A percentile compares a stretch with the other conserved stretches of the same genome.
phyloP scores from a whole-genome alignment of 139 green algal genomes.

The Chlorella sp. region DNA sequence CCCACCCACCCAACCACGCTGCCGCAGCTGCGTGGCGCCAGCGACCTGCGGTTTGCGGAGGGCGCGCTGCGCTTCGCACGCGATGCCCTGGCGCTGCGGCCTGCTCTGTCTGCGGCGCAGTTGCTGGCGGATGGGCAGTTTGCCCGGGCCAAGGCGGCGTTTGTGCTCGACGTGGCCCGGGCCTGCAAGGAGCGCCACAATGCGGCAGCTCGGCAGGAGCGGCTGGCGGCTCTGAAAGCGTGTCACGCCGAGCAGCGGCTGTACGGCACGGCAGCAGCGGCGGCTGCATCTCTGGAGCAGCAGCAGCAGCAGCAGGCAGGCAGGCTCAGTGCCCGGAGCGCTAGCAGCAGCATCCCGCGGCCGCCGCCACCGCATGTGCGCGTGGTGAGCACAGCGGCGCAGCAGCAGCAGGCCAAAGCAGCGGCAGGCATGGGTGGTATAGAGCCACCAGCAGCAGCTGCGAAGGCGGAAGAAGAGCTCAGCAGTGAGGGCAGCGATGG shows the following conservation, averaged over 20 bases:
- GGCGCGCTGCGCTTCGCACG: conserved; percentile 66
- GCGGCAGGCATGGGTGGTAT: background rate
- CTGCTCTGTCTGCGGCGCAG: conserved; percentile 69
- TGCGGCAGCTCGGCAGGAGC: conserved; percentile 60
- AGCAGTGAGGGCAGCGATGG: background rate
- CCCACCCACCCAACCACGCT: no score
- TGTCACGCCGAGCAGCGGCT: conserved; percentile 26
- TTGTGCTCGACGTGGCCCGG: conserved; percentile 67
- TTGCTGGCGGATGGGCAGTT: conserved; percentile 76
- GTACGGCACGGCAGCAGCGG: background rate
- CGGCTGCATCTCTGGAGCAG: background rate
- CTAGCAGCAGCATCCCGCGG: background rate
- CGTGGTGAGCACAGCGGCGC: background rate
- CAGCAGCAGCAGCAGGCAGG: background rate
- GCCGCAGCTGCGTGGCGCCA: conserved; percentile 80
- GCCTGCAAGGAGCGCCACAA: conserved; percentile 69
- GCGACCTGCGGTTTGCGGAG: conserved; percentile 79
- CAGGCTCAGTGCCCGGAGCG: no score
- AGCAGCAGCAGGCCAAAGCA: background rate
- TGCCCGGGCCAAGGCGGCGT: conserved; percentile 81
- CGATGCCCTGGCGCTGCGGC: conserved; percentile 67
- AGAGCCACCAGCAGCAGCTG: background rate
- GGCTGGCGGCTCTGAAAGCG: conserved; percentile 48
- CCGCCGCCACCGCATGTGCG: background rate
- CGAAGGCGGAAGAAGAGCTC: background rate